These are phyloP conservation scores for Endotrypanum monterogeii DNA, from an alignment of 208 protist genomes.

Conservation along the genomic window DNA sequence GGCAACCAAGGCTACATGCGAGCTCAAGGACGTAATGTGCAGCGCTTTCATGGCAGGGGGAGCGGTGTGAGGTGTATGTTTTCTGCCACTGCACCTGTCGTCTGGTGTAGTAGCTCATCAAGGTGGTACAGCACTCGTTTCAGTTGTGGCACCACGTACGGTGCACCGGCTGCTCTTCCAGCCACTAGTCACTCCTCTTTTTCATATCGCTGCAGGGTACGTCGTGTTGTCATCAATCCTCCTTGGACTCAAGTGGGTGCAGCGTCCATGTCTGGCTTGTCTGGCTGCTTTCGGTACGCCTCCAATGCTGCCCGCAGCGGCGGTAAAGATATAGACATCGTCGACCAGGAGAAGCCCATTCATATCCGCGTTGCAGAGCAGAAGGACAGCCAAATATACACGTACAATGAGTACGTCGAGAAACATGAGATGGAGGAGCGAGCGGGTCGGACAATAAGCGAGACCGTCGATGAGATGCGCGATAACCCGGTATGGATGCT, in stretches of 20 bases:
- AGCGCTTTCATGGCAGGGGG: not conserved
- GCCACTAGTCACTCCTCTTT: not conserved
- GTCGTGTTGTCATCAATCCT: not conserved
- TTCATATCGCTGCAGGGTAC: not conserved
- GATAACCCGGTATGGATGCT: constrained; percentile 86
- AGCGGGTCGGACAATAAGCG: constrained; percentile 38
- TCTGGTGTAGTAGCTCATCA: constrained; percentile 4
- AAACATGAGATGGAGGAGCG: constrained; percentile 57
- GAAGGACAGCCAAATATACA: constrained; percentile 80
- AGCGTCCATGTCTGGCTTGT: not conserved
- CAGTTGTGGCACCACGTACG: not conserved
- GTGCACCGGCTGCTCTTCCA: not conserved
- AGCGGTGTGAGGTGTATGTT: not conserved
- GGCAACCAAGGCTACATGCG: not conserved
- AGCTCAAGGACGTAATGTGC: not conserved
- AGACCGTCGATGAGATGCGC: constrained; percentile 56
- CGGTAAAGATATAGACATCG: constrained; percentile 73
- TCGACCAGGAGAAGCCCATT: constrained; percentile 62
- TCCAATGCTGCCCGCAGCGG: constrained; percentile 46
- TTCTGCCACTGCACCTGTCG: not conserved
- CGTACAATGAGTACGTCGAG: constrained; percentile 82
- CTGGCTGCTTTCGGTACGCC: constrained; percentile 16
- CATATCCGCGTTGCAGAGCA: constrained; percentile 76
- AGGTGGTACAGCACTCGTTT: not conserved
- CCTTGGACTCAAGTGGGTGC: not conserved